Percentiles rank a stretch among this genome's conserved stretches.
Evolutionary conservation across 2,329 filamentous ascomycete genomes (phyloP).

Genomic region (Mariannaea sp.): DNA sequence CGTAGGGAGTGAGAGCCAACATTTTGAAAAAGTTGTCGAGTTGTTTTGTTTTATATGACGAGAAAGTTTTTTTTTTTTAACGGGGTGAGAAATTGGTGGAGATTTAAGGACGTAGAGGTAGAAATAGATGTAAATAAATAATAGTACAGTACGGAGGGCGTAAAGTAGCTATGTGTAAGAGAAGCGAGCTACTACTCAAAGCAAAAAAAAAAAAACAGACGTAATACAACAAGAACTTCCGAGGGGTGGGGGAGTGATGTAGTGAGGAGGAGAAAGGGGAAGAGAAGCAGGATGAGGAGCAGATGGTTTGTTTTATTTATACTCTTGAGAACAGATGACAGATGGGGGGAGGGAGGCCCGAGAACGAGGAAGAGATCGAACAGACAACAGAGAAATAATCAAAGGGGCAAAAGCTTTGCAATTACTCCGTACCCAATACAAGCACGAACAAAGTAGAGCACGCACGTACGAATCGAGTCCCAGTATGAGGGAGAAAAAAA

Average conservation of each 20-base stretch:
- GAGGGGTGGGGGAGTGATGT: neutral
- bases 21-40: constrained; percentile 28
- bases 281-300: neutral
- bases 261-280: constrained; percentile 5
- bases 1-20: constrained; percentile 43
- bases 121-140: constrained; percentile 16
- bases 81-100: no score
- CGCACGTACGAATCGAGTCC: neutral
- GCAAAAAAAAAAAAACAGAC: neutral
- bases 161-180: constrained; percentile 3
- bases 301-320: constrained; percentile 10
- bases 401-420: constrained; percentile 23
- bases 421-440: no score
- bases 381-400: neutral
- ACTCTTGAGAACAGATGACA: neutral
- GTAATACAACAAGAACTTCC: neutral
- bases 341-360: neutral
- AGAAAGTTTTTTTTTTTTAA: neutral
- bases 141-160: no score
- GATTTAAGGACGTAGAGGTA: constrained; percentile 6
- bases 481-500: constrained; percentile 20
- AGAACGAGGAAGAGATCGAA: constrained; percentile 9
- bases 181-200: constrained; percentile 5
- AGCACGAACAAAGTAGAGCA: no score
- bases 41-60: no score